Base-by-base conservation (phyloP, 202 grass and related monocot species). In the Zizania palustris region DNA sequence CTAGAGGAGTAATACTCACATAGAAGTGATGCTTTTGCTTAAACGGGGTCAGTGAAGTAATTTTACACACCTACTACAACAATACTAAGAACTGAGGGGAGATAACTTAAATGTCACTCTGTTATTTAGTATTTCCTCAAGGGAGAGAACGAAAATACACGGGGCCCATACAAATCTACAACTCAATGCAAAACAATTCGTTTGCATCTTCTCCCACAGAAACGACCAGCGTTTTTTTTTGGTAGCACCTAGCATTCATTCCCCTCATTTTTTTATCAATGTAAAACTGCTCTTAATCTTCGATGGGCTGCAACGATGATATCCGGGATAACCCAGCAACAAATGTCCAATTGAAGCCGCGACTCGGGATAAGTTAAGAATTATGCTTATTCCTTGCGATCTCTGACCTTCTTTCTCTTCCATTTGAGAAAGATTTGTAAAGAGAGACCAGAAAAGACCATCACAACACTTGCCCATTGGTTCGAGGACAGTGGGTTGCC, bases 361-460 rank as follows among this genome's bases (percentile, higher is more conserved):
- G 65, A 50, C 76, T 60, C 36, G 65, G 62, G 63, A 71, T 14
- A 16, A 5, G 18, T 51, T 39, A 80, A 69, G 19, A 59, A 77
- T 70, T 51, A 0, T 67, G 63, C 41, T 83, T 69, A 86, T 64
- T 83, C 75, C 57, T 80, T 80, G 70, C 74, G 81, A 21, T 64
- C 84, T 61, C 82, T 86, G 37, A 44, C 68, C 75, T 91, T 94
- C 67, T 85, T 90, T 87, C 71, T 90, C 82, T 91, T 88, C 91
- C 91, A 97, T 62, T 97, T 97, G 82, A 97, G 91, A 76, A 77
- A 80, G 61, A 99, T 99, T 85, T 99, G 96, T 50, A 96, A 73
- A 71, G 96, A 91, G 19, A 99, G 90, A 13, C 96, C 96, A 50
- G 88, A 79, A 65, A 97, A 99, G 49, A 99, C 96, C 89, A 93